phyloP scores from a whole-genome alignment of 1,284 basidiomycete species.

The Ceratobasidium theobromae region DNA sequence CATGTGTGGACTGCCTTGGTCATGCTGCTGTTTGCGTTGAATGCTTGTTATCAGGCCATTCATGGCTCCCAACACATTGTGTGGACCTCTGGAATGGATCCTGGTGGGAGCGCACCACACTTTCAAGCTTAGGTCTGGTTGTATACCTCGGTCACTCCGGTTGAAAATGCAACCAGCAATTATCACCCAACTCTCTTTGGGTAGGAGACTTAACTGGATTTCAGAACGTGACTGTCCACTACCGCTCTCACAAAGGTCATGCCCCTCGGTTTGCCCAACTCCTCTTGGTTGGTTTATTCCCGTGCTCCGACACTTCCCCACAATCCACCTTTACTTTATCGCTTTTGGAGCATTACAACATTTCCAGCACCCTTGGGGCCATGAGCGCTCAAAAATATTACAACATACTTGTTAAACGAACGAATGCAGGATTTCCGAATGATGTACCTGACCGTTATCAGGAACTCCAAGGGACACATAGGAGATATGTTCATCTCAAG shows the following conservation, averaged over 20 bases:
- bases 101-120: not conserved
- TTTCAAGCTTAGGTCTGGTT: not conserved
- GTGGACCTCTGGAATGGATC: no score
- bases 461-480: not conserved
- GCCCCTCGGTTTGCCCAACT: not conserved
- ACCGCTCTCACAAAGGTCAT: not conserved
- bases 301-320: not conserved
- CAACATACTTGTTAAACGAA: not conserved
- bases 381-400: not conserved
- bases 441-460: constrained; percentile 13
- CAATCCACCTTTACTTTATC: not conserved
- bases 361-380: not conserved
- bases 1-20: no score
- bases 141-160: not conserved
- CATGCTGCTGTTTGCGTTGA: no score
- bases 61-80: no score
- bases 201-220: constrained; percentile 1
- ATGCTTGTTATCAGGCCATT: no score
- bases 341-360: not conserved
- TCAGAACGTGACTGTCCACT: not conserved
- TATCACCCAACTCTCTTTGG: not conserved
- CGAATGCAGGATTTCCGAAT: not conserved
- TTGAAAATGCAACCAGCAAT: not conserved
- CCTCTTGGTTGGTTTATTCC: not conserved
- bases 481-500: not conserved